A percentile compares a stretch with the other conserved stretches of the same genome.
Conservation (phyloP, 1,284 basidiomycete species). For the Fomitopsis betulina region DNA sequence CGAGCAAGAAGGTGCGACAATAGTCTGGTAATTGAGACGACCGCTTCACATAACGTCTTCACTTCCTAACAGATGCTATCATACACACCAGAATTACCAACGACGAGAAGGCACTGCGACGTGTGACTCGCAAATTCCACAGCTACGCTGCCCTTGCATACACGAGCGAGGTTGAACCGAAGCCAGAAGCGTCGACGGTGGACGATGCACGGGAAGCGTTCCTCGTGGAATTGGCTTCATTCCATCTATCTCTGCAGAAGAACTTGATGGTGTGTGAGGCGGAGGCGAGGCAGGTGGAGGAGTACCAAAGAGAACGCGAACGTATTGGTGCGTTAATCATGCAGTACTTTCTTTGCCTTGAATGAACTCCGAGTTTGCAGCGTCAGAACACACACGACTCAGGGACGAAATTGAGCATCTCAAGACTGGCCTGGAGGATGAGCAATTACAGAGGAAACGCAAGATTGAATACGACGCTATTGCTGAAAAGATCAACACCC, state of each 20-base stretch:
- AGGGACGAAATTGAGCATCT: constrained; percentile 70
- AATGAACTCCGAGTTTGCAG: constrained; percentile 31
- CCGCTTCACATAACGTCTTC: constrained; percentile 12
- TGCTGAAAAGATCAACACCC: constrained; percentile 75
- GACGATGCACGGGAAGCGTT: constrained; percentile 77
- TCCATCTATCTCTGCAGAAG: constrained; percentile 70
- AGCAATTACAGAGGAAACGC: constrained; percentile 63
- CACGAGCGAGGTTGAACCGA: constrained; percentile 38
- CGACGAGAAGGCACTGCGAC: constrained; percentile 56
- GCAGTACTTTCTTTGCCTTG: constrained; percentile 6
- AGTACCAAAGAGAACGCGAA: constrained; percentile 67
- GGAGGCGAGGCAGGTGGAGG: constrained; percentile 74
- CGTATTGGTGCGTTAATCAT: constrained; percentile 53
- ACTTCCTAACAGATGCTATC: constrained; percentile 52
- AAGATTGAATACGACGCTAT: constrained; percentile 83
- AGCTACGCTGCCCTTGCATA: constrained; percentile 58
- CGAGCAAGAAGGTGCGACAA: constrained; percentile 62
- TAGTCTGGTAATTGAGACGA: constrained; percentile 15
- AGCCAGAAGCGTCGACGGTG: constrained; percentile 33
- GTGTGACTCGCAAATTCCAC: constrained; percentile 77
- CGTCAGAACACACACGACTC: constrained; percentile 62
- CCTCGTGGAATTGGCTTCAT: constrained; percentile 68
- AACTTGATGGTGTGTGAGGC: constrained; percentile 77
- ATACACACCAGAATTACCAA: constrained; percentile 73
- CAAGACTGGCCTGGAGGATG: constrained; percentile 69